These are phyloP conservation scores for Tephrocybe rancida DNA, from an alignment of 768 basidiomycete species.

Conservation along the genomic window DNA sequence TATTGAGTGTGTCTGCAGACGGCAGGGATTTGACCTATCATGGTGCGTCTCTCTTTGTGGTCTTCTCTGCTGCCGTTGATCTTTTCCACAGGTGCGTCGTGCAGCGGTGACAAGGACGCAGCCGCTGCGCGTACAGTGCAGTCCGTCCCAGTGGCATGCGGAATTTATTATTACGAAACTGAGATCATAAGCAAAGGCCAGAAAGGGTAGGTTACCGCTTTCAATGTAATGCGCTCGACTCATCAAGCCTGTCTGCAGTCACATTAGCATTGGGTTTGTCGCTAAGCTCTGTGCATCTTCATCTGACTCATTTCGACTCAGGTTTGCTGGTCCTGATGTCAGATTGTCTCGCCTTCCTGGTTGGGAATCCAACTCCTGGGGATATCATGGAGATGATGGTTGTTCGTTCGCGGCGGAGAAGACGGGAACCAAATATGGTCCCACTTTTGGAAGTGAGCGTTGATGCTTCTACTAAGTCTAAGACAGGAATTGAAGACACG, in stretches of 20 bases:
- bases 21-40: constrained; percentile 76
- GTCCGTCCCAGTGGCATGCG: constrained; percentile 82
- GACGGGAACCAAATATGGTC: constrained; percentile 73
- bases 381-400: constrained; percentile 92
- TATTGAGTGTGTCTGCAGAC: constrained; percentile 65
- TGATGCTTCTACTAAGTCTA: not conserved
- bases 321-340: constrained; percentile 68
- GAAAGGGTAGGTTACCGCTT: constrained; percentile 62
- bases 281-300: not conserved
- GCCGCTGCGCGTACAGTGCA: constrained; percentile 79
- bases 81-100: constrained; percentile 44
- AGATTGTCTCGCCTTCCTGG: constrained; percentile 80
- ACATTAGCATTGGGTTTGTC: constrained; percentile 79
- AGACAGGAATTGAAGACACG: constrained; percentile 7
- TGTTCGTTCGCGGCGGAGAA: constrained; percentile 74
- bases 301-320: constrained; percentile 27
- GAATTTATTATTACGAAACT: constrained; percentile 95
- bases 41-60: constrained; percentile 40
- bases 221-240: constrained; percentile 7
- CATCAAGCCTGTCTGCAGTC: constrained; percentile 42
- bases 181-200: constrained; percentile 79
- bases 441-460: constrained; percentile 76
- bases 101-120: constrained; percentile 76
- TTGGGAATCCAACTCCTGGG: constrained; percentile 87
- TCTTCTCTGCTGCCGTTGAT: not conserved